A percentile compares a stretch with the other conserved stretches of the same genome.
phyloP scores from a whole-genome alignment of 1,284 basidiomycete species.

The Irpex sp. region DNA sequence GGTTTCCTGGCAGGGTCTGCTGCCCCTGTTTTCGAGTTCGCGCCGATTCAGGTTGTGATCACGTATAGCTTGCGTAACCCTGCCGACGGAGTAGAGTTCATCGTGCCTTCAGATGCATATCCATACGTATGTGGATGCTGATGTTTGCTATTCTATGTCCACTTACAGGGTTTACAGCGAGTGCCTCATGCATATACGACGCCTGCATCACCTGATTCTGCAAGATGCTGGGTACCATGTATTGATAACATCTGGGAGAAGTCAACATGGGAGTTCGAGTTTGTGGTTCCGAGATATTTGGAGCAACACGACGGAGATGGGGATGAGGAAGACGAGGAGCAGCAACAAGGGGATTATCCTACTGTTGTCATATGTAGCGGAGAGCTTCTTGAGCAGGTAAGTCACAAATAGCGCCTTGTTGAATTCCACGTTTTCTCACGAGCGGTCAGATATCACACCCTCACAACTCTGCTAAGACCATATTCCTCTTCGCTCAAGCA shows the following conservation, averaged over 20 bases:
- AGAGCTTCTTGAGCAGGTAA: conserved; percentile 88
- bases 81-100: conserved; percentile 84
- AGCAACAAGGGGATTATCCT: conserved; percentile 56
- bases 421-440: neutral
- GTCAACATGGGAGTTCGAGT: conserved; percentile 98
- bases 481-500: conserved; percentile 91
- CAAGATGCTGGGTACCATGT: conserved; percentile 97
- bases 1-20: conserved; percentile 42
- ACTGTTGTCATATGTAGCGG: conserved; percentile 92
- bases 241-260: conserved; percentile 95
- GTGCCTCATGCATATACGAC: conserved; percentile 93
- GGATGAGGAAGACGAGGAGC: conserved; percentile 53
- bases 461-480: conserved; percentile 89
- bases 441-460: conserved; percentile 81
- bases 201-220: conserved; percentile 85
- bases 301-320: conserved; percentile 56
- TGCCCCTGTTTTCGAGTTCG: conserved; percentile 59
- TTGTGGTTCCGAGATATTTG: conserved; percentile 87
- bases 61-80: conserved; percentile 80
- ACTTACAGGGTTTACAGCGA: conserved; percentile 46
- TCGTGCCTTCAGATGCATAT: conserved; percentile 75
- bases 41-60: conserved; percentile 75
- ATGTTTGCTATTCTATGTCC: conserved; percentile 1
- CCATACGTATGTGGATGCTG: conserved; percentile 68
- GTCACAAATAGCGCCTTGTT: conserved; percentile 18